Evolutionary conservation across 805 yeast species (phyloP), one percentile per base, ranked within the genome.

Genomic region (Komagataella kurtzmanii): DNA sequence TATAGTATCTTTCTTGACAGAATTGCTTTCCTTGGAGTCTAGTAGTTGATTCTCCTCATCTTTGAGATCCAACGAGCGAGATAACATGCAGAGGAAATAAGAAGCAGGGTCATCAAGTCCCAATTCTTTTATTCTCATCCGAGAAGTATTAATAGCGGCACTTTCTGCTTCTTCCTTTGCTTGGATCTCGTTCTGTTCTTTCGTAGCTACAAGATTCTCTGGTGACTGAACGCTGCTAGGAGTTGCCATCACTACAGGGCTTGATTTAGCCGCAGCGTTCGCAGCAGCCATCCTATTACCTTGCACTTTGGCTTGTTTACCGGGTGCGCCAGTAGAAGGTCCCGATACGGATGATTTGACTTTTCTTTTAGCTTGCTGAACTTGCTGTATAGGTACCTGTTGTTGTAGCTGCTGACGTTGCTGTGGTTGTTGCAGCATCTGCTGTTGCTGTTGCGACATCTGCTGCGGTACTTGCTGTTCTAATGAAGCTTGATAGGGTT

Each of bases 41-140:
- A 61, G 53, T 14, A 67, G 53, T 24, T 59, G 61, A 10, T 54
- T 57, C 52, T 65, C 69, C 43, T 69, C 67, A 10, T 70, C 76
- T 7, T 71, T 72, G 23, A 78, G 57, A 46, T 73, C 77, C 54
- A 78, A 64, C 44, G 75, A 63, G 59, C 78, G 77, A 7, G 79
- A 72, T 51, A 79, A 64, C 1, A 80, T 73, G 0, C 80, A 75
- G 48, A 72, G 66, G 56, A 78, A 74, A 59, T 75, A 79, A 50
- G 65, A 64, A 47, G 72, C 70, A 0, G 81, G 77, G 57, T 78
- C 77, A 19, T 61, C 54, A 50, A 61, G 61, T 1, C 75, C 72
- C 46, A 78, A 65, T 50, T 73, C 78, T 47, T 78, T 66, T 51
- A 83, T 63, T 54, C 65, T 71, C 48, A 66, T 67, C 54, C 75